phyloP scores from a whole-genome alignment of 257 asterid species.

The Nicotiana noctiflora region DNA sequence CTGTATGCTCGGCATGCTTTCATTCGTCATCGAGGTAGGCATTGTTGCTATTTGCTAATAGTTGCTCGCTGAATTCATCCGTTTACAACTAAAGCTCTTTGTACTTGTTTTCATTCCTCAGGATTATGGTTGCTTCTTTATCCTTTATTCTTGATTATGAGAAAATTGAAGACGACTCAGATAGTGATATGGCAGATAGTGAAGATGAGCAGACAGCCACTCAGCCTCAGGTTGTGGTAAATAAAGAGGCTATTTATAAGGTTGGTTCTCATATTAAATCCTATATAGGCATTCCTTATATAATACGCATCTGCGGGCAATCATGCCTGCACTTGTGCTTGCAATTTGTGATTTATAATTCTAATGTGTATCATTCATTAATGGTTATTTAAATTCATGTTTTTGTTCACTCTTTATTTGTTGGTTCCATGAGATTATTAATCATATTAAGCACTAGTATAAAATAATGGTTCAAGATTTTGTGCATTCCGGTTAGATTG shows the following conservation, averaged over 20 bases:
- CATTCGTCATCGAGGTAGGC: conserved; percentile 64
- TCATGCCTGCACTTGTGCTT: neutral
- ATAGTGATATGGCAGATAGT: conserved; percentile 63
- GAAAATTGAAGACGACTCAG: conserved; percentile 66
- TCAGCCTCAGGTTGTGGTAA: conserved; percentile 54
- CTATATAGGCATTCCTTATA: neutral
- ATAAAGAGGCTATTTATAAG: conserved; percentile 85
- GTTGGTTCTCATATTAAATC: conserved; percentile 33
- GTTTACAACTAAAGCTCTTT: neutral
- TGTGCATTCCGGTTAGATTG: neutral
- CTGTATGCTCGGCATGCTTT: conserved; percentile 81
- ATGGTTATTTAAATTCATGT: neutral
- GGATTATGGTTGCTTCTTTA: conserved; percentile 91
- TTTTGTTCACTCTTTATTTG: neutral
- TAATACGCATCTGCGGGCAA: neutral
- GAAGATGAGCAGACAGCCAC: conserved; percentile 55
- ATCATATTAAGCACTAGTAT: neutral
- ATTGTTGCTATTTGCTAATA: conserved; percentile 4
- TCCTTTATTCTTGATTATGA: conserved; percentile 91
- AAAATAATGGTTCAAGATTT: neutral
- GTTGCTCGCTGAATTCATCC: neutral
- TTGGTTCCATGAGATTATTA: neutral
- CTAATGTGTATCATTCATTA: neutral
- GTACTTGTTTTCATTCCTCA: conserved; percentile 26
- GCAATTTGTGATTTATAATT: neutral